Base-by-base conservation (phyloP, 2,329 filamentous ascomycete genomes). In the Alternaria viburni region DNA sequence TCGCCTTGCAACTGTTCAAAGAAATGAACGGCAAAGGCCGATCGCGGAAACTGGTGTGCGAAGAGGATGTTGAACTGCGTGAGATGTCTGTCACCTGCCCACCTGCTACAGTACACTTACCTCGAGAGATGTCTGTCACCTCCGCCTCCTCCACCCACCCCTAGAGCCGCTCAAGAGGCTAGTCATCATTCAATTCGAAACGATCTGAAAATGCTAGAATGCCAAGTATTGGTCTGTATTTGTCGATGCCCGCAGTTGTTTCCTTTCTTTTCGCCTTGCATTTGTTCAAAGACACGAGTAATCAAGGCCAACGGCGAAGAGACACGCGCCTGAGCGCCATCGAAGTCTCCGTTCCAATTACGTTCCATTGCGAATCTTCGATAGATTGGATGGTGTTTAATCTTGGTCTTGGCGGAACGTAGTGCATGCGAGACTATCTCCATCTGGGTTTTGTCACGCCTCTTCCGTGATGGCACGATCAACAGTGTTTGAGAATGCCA, bases 111-210 rank as follows among this genome's bases (percentile, higher is more conserved):
- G n/a, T n/a, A n/a, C n/a, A n/a, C n/a, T n/a, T n/a, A n/a, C n/a
- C n/a, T n/a, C n/a, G n/a, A n/a, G n/a, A n/a, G n/a, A n/a, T n/a
- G n/a, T n/a, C n/a, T n/a, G n/a, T n/a, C n/a, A n/a, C n/a, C n/a
- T n/a, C n/a, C n/a, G n/a, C n/a, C n/a, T n/a, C n/a, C n/a, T n/a
- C n/a, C n/a, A n/a, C n/a, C n/a, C n/a, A n/a, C n/a, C n/a, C 47
- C 46, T 26, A 17, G 41, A 26, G 19, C 47, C 30, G 21, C 45
- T 12, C 54, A 3, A 2, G 7, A 19, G 28, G 32, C 30, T 30
- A 23, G 23, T 12, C 15, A 10, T 8, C 10, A 41, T 57, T n/a
- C 21, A 62, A 67, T 67, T 36, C 50, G 61, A 68, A 70, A 68
- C 68, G 57, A 28, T 44, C 13, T 52, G 32, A 54, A 47, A 32